Evolutionary conservation across 75 land plant genomes (phyloP), one percentile per base, ranked within the genome.

Genomic region (Pinus albicaulis): DNA sequence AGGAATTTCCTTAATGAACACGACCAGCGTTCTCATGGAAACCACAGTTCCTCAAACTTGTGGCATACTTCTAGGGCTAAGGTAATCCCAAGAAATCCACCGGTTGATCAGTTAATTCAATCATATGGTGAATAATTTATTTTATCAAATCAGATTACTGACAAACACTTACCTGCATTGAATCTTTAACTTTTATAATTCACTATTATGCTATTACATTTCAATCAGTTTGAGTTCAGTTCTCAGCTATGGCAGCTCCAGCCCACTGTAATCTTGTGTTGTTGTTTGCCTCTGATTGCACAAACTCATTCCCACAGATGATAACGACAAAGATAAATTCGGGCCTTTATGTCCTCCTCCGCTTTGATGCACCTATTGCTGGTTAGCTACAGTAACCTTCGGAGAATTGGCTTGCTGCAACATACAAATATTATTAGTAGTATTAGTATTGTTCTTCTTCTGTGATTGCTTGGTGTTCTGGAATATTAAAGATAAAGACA

Each of bases 161-260:
- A 44, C 48, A 44, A 44, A 44, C 48, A 44, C 48, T 7, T 44
- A 44, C 48, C 6, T 44, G 48, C 48, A 44, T 44, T 44, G 8
- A 44, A 44, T 44, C 48, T 7, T 7, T 7, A 44, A 44, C 48
- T 44, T 44, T 0, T 7, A 6, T 8, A 44, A 44, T 44, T 44
- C 6, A 7, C 48, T 44, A 44, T 44, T 44, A 7, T 6, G 48
- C 48, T 44, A 44, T 8, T 44, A 44, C 48, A 44, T 44, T 44
- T 44, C 48, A 44, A 44, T 44, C 8, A 44, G 48, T 44, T 44
- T 44, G 48, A 44, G 7, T 44, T 8, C 48, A 7, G 60, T 59
- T 72, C 74, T 72, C 28, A 72, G 74, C 74, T 57, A 72, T 55
- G 74, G 74, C 31, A 72, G 74, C 19, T 72, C 74, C 34, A 72